Evolutionary conservation across 305 asterid genomes (phyloP).

Genomic region (Fraxinus albicans): DNA sequence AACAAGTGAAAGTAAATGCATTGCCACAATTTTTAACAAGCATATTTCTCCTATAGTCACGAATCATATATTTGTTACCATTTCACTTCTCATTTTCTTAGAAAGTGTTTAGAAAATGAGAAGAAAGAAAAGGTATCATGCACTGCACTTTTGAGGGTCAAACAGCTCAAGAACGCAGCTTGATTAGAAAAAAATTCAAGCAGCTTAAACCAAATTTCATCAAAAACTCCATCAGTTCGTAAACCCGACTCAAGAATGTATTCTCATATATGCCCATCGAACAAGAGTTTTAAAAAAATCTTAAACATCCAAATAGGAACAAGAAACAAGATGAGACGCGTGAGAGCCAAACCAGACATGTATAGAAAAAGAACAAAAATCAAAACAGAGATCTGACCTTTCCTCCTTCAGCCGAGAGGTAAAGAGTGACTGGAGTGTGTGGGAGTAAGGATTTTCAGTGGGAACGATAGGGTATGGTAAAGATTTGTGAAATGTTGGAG

Average conservation of each 20-base stretch:
- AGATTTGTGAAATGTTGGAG: too few species aligned
- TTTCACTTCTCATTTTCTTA: background rate
- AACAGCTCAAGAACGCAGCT: background rate
- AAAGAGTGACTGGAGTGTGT: too few species aligned
- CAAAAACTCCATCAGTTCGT: background rate
- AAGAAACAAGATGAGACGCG: too few species aligned
- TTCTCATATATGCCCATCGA: background rate
- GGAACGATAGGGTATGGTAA: too few species aligned
- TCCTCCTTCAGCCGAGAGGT: too few species aligned
- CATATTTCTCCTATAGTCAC: background rate
- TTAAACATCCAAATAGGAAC: too few species aligned
- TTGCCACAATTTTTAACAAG: background rate
- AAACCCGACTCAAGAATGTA: background rate
- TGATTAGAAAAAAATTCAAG: background rate
- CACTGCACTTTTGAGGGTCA: background rate
- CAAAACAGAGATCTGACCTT: too few species aligned
- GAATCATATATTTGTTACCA: background rate
- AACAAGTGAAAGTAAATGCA: constrained; percentile 20
- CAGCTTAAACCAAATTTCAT: background rate
- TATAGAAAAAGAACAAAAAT: too few species aligned
- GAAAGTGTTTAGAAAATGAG: background rate
- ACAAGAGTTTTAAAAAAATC: background rate
- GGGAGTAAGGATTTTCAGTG: too few species aligned
- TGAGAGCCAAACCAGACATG: too few species aligned
- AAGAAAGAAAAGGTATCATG: too few species aligned